Evolutionary conservation across 2,329 filamentous ascomycete species (phyloP).

Genomic region (Apiospora saccharicola): DNA sequence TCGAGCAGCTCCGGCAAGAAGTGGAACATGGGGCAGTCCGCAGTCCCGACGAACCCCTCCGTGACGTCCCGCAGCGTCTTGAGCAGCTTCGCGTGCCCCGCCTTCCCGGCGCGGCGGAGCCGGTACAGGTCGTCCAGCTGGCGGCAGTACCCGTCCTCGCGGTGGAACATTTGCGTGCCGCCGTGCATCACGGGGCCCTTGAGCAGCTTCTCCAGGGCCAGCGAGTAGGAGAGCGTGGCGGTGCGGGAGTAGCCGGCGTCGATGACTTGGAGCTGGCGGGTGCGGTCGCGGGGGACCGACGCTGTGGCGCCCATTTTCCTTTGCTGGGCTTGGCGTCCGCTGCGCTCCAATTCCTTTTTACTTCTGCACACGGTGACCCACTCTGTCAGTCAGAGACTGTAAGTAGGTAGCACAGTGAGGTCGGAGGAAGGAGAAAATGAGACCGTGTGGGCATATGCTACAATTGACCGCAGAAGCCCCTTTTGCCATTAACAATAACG

Average conservation of each 20-base stretch:
- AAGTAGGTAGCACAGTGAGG: too few species aligned
- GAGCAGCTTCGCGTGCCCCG: slow-evolving; percentile 32
- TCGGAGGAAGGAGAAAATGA: too few species aligned
- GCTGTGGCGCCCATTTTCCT: not conserved
- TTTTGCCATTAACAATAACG: too few species aligned
- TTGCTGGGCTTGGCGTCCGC: not conserved
- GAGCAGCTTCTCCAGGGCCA: slow-evolving; percentile 54
- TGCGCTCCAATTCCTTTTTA: not conserved
- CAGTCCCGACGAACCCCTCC: slow-evolving; percentile 33
- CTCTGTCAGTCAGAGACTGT: too few species aligned
- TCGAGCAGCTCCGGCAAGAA: slow-evolving; percentile 30
- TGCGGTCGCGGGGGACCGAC: not conserved
- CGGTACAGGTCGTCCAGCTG: slow-evolving; percentile 2
- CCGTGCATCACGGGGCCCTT: slow-evolving; percentile 57
- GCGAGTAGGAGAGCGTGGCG: slow-evolving; percentile 56
- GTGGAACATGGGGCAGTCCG: slow-evolving; percentile 28
- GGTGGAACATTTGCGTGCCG: slow-evolving; percentile 47
- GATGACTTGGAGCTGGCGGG: slow-evolving; percentile 46
- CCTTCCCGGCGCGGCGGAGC: too few species aligned
- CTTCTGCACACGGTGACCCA: too few species aligned
- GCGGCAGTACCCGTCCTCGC: slow-evolving; percentile 41
- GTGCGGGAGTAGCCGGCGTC: slow-evolving; percentile 53
- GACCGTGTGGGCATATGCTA: too few species aligned
- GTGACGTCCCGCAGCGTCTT: slow-evolving; percentile 35
- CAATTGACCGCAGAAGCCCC: too few species aligned